Conservation (phyloP, 768 basidiomycete genomes). For the Lactifluus subvellereus region DNA sequence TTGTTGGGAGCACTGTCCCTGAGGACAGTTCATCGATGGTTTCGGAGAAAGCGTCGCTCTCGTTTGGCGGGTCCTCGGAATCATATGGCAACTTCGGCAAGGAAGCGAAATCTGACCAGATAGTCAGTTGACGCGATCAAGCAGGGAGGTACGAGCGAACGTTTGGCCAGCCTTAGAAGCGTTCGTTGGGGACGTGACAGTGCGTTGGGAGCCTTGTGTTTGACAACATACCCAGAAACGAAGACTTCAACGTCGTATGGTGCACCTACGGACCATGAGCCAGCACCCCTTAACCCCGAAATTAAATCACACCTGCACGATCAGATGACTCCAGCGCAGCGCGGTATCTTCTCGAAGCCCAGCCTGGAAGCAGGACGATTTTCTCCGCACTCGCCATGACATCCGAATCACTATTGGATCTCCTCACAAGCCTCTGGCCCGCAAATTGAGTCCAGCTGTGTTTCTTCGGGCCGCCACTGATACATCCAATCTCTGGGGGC, state of each 20-base stretch:
- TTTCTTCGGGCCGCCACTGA: constrained; percentile 26
- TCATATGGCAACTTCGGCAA: constrained; percentile 21
- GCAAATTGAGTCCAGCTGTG: constrained; percentile 62
- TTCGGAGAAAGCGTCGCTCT: constrained; percentile 13
- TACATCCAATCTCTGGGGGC: constrained; percentile 26
- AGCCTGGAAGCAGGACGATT: constrained; percentile 70
- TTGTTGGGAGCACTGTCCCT: constrained; percentile 46
- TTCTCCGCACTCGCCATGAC: constrained; percentile 35
- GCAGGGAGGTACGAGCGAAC: constrained; percentile 34
- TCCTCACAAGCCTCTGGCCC: constrained; percentile 39
- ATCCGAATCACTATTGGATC: constrained; percentile 24
- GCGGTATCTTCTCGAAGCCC: constrained; percentile 57
- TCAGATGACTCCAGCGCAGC: constrained; percentile 19
- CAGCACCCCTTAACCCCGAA: background rate
- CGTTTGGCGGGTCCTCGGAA: constrained; percentile 30
- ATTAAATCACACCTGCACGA: constrained; percentile 29
- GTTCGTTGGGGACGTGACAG: constrained; percentile 70
- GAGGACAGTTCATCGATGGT: constrained; percentile 49
- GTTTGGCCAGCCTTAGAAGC: constrained; percentile 72
- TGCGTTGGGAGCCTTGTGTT: constrained; percentile 49
- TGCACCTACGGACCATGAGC: constrained; percentile 33
- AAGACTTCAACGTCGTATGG: constrained; percentile 68
- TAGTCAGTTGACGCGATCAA: background rate
- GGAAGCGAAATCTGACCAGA: constrained; percentile 16
- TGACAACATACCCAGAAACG: constrained; percentile 72